A percentile compares a stretch with the other conserved stretches of the same genome.
Evolutionary conservation across 345 rosid genomes (phyloP).

Genomic region (Combretum micranthum): DNA sequence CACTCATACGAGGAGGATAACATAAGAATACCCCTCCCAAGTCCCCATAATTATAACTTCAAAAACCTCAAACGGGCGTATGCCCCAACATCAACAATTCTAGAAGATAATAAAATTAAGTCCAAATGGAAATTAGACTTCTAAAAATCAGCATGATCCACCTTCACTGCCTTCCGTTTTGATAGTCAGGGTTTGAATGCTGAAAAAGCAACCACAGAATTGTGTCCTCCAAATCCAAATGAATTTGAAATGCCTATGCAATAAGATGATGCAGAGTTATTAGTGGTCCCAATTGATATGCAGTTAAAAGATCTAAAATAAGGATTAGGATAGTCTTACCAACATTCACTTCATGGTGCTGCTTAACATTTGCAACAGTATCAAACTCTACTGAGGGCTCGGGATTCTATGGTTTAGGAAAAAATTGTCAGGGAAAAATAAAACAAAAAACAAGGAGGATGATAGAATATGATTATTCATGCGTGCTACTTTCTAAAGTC

Average conservation of each 20-base stretch:
- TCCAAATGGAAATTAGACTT: background rate
- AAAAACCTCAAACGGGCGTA: no score
- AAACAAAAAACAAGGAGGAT: background rate
- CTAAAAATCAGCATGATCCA: no score
- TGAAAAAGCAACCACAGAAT: constrained; percentile 91
- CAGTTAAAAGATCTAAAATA: background rate
- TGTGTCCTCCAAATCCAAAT: constrained; percentile 97
- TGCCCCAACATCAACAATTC: background rate
- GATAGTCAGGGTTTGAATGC: constrained; percentile 71
- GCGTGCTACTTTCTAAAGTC: constrained; percentile 1
- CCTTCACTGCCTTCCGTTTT: background rate
- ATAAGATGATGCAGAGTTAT: background rate
- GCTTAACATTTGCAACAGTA: constrained; percentile 73
- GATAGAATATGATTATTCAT: background rate
- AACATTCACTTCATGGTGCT: constrained; percentile 93
- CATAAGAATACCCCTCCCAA: no score
- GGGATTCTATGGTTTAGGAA: constrained; percentile 48
- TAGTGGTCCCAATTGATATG: background rate
- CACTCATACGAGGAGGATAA: no score
- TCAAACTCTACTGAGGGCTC: constrained; percentile 89
- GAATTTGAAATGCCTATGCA: constrained; percentile 90
- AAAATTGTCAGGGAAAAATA: background rate
- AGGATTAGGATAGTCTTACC: constrained; percentile 45
- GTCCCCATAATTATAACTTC: no score
- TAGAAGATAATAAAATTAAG: background rate